Evolutionary conservation across 2,329 filamentous ascomycete species (phyloP).

Genomic region (Ophiosphaerella herpotricha): DNA sequence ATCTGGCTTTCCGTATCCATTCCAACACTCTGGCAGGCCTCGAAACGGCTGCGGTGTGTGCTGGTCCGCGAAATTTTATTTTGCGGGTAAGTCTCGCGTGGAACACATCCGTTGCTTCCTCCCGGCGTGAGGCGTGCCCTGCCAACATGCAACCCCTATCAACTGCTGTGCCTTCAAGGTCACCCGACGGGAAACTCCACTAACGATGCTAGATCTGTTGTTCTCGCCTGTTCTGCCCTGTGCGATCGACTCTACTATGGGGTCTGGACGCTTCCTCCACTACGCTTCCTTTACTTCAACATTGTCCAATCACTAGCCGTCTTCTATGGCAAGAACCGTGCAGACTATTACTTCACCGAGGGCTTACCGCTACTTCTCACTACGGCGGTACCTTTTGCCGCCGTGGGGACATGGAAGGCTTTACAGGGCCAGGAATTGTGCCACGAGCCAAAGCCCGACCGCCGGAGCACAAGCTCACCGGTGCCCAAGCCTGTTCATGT

Average conservation of each 20-base stretch:
- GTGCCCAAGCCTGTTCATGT: constrained; percentile 4
- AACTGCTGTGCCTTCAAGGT: constrained; percentile 9
- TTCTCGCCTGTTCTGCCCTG: constrained; percentile 66
- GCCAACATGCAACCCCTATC: constrained; percentile 4
- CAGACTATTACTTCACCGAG: constrained; percentile 92
- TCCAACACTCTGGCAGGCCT: constrained; percentile 55
- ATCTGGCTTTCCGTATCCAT: constrained; percentile 76
- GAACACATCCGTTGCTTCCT: constrained; percentile 12
- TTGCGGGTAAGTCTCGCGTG: constrained; percentile 55
- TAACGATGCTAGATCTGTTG: constrained; percentile 51
- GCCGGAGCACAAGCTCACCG: neutral
- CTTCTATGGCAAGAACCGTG: constrained; percentile 89
- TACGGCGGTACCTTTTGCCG: constrained; percentile 77
- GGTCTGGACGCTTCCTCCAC: constrained; percentile 84
- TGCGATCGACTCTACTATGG: constrained; percentile 82
- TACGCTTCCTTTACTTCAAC: constrained; percentile 90
- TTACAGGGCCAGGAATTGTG: constrained; percentile 12
- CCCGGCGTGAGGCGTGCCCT: constrained; percentile 3
- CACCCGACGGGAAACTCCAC: constrained; percentile 18
- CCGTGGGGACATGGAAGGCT: constrained; percentile 64
- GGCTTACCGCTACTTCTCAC: constrained; percentile 86
- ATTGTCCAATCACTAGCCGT: constrained; percentile 82
- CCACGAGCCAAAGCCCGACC: constrained; percentile 22
- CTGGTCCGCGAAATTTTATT: constrained; percentile 67
- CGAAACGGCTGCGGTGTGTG: constrained; percentile 52